Percentiles rank a stretch among this genome's conserved stretches.
These are phyloP conservation scores for Ustilago crameri DNA, from an alignment of 1,284 basidiomycete species.

Conservation along the genomic window DNA sequence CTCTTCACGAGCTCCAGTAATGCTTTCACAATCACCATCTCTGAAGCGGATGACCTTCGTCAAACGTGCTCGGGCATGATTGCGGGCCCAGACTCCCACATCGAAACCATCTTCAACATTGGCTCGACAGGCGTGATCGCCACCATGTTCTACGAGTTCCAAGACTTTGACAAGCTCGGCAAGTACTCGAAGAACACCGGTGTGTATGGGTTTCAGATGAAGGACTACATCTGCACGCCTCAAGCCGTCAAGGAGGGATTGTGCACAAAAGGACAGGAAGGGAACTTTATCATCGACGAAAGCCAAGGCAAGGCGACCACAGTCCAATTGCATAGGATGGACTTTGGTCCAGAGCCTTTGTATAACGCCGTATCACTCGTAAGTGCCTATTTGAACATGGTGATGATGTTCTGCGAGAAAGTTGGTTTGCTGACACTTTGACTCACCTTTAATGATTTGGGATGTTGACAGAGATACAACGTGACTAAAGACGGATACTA, in stretches of 20 bases:
- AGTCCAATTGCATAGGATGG: slow-evolving; percentile 47
- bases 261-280: slow-evolving; percentile 52
- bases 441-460: too few species aligned
- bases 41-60: slow-evolving; percentile 74
- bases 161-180: slow-evolving; percentile 84
- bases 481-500: slow-evolving; percentile 94
- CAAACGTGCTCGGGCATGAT: slow-evolving; percentile 98
- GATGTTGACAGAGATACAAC: slow-evolving; percentile 73
- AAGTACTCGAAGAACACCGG: slow-evolving; percentile 69
- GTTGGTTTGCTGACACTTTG: neutral
- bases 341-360: slow-evolving; percentile 39
- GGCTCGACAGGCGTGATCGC: slow-evolving; percentile 86
- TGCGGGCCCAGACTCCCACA: slow-evolving; percentile 80
- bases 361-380: neutral
- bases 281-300: slow-evolving; percentile 59
- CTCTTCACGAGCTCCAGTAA: slow-evolving; percentile 2
- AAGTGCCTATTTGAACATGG: neutral
- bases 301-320: slow-evolving; percentile 24
- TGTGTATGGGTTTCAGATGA: slow-evolving; percentile 60
- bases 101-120: slow-evolving; percentile 79
- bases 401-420: neutral
- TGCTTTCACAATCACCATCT: slow-evolving; percentile 55
- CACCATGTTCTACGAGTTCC: slow-evolving; percentile 95
- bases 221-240: slow-evolving; percentile 76
- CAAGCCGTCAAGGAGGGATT: slow-evolving; percentile 40